Conservation (phyloP, 179 eudicot genomes). For the Nepenthes alata region DNA sequence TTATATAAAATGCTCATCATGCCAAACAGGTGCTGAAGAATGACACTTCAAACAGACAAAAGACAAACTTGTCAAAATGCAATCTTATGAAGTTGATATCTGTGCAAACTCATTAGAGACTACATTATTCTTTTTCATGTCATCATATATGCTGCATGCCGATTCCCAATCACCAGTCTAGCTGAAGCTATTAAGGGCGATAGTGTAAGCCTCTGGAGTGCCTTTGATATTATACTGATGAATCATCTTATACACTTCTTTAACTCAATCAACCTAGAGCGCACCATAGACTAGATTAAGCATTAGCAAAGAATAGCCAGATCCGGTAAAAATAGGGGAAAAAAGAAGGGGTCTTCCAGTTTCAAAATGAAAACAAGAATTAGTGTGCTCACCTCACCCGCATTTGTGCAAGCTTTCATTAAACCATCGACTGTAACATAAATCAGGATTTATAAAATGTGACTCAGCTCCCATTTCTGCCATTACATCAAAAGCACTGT, state of each 20-base stretch:
- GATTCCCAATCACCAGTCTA: conserved; percentile 84
- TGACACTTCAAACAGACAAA: background rate
- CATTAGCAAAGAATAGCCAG: background rate
- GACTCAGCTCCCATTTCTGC: conserved; percentile 76
- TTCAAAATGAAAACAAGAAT: no score
- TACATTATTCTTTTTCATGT: conserved; percentile 74
- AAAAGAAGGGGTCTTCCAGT: background rate
- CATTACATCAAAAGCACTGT: conserved; percentile 94
- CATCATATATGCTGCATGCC: conserved; percentile 70
- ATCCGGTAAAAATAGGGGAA: no score
- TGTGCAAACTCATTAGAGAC: conserved; percentile 55
- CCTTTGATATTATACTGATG: conserved; percentile 67
- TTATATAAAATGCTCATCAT: background rate
- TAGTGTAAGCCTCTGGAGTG: conserved; percentile 89
- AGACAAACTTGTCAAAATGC: background rate
- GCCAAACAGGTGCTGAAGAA: background rate
- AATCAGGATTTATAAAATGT: conserved; percentile 81
- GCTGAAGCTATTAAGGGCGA: conserved; percentile 86
- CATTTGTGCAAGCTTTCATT: conserved; percentile 71
- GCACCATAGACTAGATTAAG: background rate
- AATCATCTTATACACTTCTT: conserved; percentile 69
- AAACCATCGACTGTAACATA: conserved; percentile 84
- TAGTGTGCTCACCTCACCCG: conserved; percentile 62
- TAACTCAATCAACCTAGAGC: conserved; percentile 62
- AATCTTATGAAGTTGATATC: background rate